Base-by-base conservation (phyloP, 345 rosid species). In the Diplotaxis tenuifolia region DNA sequence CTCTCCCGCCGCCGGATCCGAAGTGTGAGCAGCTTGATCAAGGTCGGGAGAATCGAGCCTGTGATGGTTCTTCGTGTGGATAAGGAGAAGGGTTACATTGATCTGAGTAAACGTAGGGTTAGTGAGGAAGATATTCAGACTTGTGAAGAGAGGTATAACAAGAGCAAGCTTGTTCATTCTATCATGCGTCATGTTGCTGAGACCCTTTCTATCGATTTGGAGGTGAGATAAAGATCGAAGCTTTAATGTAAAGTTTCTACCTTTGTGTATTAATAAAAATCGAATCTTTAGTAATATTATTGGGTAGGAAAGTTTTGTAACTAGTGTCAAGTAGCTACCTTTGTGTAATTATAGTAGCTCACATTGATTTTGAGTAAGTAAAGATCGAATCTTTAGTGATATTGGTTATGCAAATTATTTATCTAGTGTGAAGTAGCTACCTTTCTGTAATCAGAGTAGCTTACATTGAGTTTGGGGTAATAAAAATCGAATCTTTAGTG, bases 121-220 rank as follows among this genome's bases (percentile, higher is more conserved):
- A 86, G 96, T 25, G 98, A 92, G 57, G 99, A 95, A 75, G 98
- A 95, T 79, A 92, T 89, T 52, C 92, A 87, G 75, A 80, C 92
- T 52, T 92, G 99, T 68, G 99, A 95, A 79, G 99, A 95, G 86
- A 84, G 97, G 84, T 92, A 88, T 74, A 95, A 92, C 73, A 95
- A 95, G 91, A 95, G 99, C 82, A 95, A 95, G 86, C 98, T 95
- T 40, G 99, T 95, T 1, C 99, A 95, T 79, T 95, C 97, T 60
- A 95, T 95, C 71, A 92, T 95, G 96, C 90, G 98, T 4, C 99
- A 95, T 70, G 99, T 95, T 1, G 98, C 96, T 1, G 98, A 92
- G 87, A 95, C 99, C n/a, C 25, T 92, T 50, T 80, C 83, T 0
- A 76, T 92, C 40, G 98, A 90, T 85, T 87, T 95, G 67, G 99